A percentile compares a stretch with the other conserved stretches of the same genome.
Evolutionary conservation across 2,329 filamentous ascomycete species (phyloP).

Genomic region (Hypoxylon sp.): DNA sequence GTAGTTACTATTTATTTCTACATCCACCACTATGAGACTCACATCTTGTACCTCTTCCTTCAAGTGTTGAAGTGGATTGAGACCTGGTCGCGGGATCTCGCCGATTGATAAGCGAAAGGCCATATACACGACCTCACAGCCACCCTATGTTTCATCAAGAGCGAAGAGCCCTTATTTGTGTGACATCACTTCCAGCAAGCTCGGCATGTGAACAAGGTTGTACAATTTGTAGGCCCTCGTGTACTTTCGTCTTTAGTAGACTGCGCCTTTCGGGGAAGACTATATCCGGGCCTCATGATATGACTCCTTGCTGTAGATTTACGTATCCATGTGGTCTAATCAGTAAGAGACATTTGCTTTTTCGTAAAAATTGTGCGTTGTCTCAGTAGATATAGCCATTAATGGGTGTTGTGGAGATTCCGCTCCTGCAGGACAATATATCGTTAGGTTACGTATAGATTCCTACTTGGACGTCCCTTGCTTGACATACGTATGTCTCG

Average conservation of each 20-base stretch:
- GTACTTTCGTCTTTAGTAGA: background rate
- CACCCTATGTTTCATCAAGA: constrained; percentile 16
- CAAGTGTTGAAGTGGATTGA: background rate
- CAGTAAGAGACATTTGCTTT: constrained; percentile 8
- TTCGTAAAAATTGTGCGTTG: constrained; percentile 1
- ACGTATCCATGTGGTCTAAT: background rate
- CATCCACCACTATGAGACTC: no score
- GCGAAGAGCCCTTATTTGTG: constrained; percentile 2
- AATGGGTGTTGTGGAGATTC: background rate
- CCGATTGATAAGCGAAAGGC: constrained; percentile 10
- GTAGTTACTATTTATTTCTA: background rate
- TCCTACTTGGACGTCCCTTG: background rate
- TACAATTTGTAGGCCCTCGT: background rate
- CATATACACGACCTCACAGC: constrained; percentile 6
- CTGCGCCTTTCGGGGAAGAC: constrained; percentile 25
- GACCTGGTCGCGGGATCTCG: background rate
- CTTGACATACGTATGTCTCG: background rate
- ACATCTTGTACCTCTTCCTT: background rate
- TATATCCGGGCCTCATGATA: constrained; percentile 5
- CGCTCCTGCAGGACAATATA: constrained; percentile 1
- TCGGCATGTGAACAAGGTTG: background rate
- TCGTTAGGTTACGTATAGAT: background rate
- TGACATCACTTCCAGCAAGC: constrained; percentile 1
- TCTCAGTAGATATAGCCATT: background rate
- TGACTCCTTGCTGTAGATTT: background rate